Evolutionary conservation across 495 filamentous ascomycete species (phyloP), one percentile per base, ranked within the genome.

Genomic region (Pyrenula massariospora): DNA sequence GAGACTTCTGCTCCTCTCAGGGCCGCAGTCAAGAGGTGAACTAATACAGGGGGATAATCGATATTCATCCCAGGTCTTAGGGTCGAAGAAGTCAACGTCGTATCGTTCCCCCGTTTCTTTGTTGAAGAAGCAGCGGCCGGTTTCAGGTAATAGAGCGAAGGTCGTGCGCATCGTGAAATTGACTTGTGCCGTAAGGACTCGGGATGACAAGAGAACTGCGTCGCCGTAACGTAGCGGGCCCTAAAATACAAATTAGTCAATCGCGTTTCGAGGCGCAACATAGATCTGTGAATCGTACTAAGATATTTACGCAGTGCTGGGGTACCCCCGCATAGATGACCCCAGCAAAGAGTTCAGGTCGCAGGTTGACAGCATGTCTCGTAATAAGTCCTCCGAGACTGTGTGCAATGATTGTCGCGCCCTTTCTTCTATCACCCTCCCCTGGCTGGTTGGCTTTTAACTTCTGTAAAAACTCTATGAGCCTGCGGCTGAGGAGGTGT

Each of bases 151-250:
- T 21, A 96, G 84, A 21, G 85, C 80, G 62, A 85, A 98, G 55
- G 80, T 88, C 1, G 88, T 96, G 5, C 92, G 85, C 48, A 98
- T 80, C 1, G 87, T 89, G 68, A 98, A 96, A 68, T 92, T 95
- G 53, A 95, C 91, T 68, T 96, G 90, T 0, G 93, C 91, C 1
- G 91, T 96, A 1, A 98, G 76, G 1, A 96, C 88, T 56, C 88
- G 88, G 21, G 89, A 90, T 64, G 89, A 95, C 31, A 98, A 71
- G 2, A 96, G 76, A 1, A 96, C 93, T 23, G 90, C 85, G 64
- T 96, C 92, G 12, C 91, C 91, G 63, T 93, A 94, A 50, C 92
- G 82, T 2, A 98, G 63, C 0, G 92, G 91, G 0, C 92, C 92
- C n/a, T n/a, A n/a, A n/a, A n/a, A n/a, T n/a, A n/a, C n/a, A n/a